A percentile compares a stretch with the other conserved stretches of the same genome.
Conservation (phyloP, 2,329 filamentous ascomycete genomes). For the Pseudogymnoascus sp. region DNA sequence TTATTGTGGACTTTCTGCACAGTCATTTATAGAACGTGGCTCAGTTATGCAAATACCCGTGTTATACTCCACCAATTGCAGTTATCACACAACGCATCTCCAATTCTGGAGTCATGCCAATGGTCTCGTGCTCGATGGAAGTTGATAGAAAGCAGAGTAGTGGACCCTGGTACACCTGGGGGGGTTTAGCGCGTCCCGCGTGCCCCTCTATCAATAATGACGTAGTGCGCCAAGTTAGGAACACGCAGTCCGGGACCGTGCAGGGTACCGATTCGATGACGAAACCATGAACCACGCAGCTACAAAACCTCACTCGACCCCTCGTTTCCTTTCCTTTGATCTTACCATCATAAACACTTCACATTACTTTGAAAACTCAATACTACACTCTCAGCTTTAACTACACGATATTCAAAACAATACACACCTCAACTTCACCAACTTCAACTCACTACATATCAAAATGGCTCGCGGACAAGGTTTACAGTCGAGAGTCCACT, state of each 20-base stretch:
- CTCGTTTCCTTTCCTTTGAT: neutral
- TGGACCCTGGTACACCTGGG: neutral
- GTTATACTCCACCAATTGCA: slow-evolving; percentile 7
- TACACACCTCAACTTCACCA: neutral
- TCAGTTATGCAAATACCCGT: neutral
- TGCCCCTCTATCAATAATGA: neutral
- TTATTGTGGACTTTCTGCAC: slow-evolving; percentile 5
- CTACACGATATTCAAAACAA: neutral
- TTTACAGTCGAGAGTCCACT: slow-evolving; percentile 56
- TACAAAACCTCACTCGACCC: neutral
- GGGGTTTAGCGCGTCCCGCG: neutral
- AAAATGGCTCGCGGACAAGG: slow-evolving; percentile 50
- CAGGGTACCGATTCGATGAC: neutral
- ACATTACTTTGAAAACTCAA: neutral
- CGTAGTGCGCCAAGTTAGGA: slow-evolving; percentile 8
- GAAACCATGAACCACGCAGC: slow-evolving; percentile 4
- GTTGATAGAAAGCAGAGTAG: slow-evolving; percentile 4
- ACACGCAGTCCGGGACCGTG: neutral
- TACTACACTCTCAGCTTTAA: neutral
- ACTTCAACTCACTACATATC: neutral
- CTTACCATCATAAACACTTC: slow-evolving; percentile 4
- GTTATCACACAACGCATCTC: neutral
- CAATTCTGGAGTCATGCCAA: neutral
- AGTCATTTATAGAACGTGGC: slow-evolving; percentile 6
- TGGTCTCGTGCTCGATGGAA: slow-evolving; percentile 3